Evolutionary conservation across 306 rosid genomes (phyloP).

Genomic region (Psophocarpus tetragonolobus): DNA sequence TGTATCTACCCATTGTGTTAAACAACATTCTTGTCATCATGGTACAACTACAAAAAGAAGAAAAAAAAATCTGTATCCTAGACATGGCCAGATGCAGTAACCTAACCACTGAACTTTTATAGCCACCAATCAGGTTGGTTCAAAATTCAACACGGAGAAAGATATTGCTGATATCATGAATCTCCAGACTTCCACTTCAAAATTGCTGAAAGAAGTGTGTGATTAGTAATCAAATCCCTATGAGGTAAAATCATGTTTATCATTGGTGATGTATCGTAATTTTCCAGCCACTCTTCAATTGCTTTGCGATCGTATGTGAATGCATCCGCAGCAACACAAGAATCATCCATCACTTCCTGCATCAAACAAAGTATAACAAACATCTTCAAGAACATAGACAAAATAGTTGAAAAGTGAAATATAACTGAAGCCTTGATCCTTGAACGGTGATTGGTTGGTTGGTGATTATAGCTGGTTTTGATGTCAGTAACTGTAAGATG

Average conservation of each 20-base stretch:
- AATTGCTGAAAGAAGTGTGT: slow-evolving; percentile 85
- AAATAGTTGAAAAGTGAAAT: slow-evolving; percentile 1
- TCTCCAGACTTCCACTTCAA: slow-evolving; percentile 79
- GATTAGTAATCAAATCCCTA: slow-evolving; percentile 74
- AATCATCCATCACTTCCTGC: slow-evolving; percentile 90
- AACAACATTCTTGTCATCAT: neutral
- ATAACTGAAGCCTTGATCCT: neutral
- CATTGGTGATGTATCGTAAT: slow-evolving; percentile 72
- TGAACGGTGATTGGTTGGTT: slow-evolving; percentile 75
- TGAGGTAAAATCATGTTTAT: slow-evolving; percentile 68
- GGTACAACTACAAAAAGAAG: slow-evolving; percentile 9
- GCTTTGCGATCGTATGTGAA: slow-evolving; percentile 81
- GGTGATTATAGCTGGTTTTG: slow-evolving; percentile 71
- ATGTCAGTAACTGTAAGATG: slow-evolving; percentile 79
- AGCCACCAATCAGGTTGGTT: neutral
- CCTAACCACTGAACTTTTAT: neutral
- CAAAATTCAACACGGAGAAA: slow-evolving; percentile 21
- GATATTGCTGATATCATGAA: slow-evolving; percentile 16
- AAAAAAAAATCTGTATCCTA: slow-evolving; percentile 26
- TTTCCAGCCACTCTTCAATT: slow-evolving; percentile 72
- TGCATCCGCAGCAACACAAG: slow-evolving; percentile 96
- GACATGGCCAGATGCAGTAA: neutral
- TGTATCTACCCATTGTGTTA: slow-evolving; percentile 23
- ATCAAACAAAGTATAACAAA: slow-evolving; percentile 15
- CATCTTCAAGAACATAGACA: neutral